Conservation (phyloP, 176 grass and related monocot genomes). For the Puya raimondii region DNA sequence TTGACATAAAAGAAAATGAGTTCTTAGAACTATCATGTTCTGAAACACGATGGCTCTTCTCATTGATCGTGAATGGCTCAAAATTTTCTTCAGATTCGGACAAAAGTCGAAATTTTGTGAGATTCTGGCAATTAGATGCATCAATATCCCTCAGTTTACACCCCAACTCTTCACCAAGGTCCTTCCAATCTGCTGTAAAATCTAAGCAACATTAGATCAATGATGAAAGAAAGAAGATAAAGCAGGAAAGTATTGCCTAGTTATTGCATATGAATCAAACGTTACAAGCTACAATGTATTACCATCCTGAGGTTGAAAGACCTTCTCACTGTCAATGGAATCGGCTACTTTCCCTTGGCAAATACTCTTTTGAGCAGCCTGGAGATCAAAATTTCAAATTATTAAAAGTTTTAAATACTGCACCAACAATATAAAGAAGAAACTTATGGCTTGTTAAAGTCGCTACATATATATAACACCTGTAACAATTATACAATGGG, state of each 20-base stretch:
- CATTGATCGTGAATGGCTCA: constrained; percentile 13
- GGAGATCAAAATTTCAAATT: constrained; percentile 13
- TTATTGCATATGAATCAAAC: constrained; percentile 12
- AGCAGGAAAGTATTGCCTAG: neutral
- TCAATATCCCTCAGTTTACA: constrained; percentile 22
- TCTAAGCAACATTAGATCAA: constrained; percentile 1
- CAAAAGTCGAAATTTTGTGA: constrained; percentile 18
- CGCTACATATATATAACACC: no score
- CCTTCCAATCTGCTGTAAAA: constrained; percentile 15
- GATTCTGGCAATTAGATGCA: constrained; percentile 25
- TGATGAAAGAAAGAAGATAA: constrained; percentile 5
- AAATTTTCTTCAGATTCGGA: constrained; percentile 13
- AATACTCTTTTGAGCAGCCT: constrained; percentile 33
- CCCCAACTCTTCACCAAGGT: constrained; percentile 20
- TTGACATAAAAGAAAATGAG: neutral
- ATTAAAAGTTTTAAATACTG: neutral
- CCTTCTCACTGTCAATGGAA: constrained; percentile 19
- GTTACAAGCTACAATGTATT: neutral
- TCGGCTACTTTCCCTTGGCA: constrained; percentile 1
- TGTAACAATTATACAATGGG: no score
- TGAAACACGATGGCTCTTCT: constrained; percentile 20
- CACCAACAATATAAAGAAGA: neutral
- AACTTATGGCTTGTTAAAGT: neutral
- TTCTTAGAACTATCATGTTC: neutral
- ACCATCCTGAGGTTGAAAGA: constrained; percentile 36